Evolutionary conservation across 371 early-diverging fungal species (phyloP), one percentile per base, ranked within the genome.

Genomic region (Quaeritorhiza haematococci): DNA sequence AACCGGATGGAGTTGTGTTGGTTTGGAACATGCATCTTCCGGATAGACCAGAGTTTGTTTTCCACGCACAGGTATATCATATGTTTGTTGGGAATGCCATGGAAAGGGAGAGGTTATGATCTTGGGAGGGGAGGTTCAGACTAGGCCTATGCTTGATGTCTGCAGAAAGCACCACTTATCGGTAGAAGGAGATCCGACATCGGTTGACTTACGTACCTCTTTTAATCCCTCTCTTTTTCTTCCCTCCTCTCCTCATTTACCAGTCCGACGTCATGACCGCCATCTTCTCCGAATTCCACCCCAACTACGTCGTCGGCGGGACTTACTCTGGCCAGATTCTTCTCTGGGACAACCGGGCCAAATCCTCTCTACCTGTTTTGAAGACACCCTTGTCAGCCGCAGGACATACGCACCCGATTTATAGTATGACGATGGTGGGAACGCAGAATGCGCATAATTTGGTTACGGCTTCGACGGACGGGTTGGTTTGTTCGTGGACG

Each of bases 321-420:
- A 93, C 96, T 1, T 96, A 92, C 64, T 92, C 95, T 32, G 98
- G 98, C 10, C 97, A 98, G 70, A 89, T 98, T 60, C 79, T 93
- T 7, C 71, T 96, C 19, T 98, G 97, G 97, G 98, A 98, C 73
- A 95, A 85, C 19, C 84, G 98, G 28, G 82, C 94, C 21, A 92
- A 93, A 65, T 38, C 38, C 19, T 38, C 38, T 13, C 78, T 87
- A 17, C 75, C 81, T 3, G 71, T 75, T 4, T 57, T 75, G 24
- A 68, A 73, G 45, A 69, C 78, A 8, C 73, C 96, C 26, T 78
- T 96, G 33, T 90, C 93, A 2, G 89, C 89, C 7, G 84, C 83
- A 29, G 96, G 97, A 3, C 98, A 98, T 66, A 93, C 97, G 1
- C 95, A 98, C 72, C 97, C 97, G 3, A 90, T 98, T 3, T 94